phyloP scores from a whole-genome alignment of 169 alveolate species.

The Cryptosporidium bovis region DNA sequence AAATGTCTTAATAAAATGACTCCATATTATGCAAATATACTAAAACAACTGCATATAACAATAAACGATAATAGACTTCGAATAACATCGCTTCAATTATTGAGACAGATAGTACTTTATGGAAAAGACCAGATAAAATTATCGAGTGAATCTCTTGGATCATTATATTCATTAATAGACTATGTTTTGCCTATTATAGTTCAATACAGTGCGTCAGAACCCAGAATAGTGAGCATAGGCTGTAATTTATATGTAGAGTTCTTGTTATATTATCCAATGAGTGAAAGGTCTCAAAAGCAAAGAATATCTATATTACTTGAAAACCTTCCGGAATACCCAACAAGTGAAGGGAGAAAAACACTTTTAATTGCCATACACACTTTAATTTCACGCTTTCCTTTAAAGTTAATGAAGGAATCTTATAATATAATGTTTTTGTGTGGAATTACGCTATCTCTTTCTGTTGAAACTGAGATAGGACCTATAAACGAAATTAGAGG shows the following conservation, averaged over 20 bases:
- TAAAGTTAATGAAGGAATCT: slow-evolving; percentile 25
- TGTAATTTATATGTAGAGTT: slow-evolving; percentile 41
- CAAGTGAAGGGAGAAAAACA: slow-evolving; percentile 65
- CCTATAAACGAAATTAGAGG: slow-evolving; percentile 7
- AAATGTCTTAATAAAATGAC: neutral
- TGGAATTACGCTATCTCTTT: slow-evolving; percentile 40
- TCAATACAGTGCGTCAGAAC: slow-evolving; percentile 54
- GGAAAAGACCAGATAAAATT: slow-evolving; percentile 38
- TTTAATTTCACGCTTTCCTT: slow-evolving; percentile 29
- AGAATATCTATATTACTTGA: slow-evolving; percentile 53
- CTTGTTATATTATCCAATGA: slow-evolving; percentile 60
- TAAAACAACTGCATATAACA: slow-evolving; percentile 44
- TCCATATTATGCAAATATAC: slow-evolving; percentile 18
- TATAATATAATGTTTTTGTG: slow-evolving; percentile 40
- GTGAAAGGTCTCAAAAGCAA: slow-evolving; percentile 32
- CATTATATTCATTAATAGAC: slow-evolving; percentile 55
- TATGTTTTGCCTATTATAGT: slow-evolving; percentile 35
- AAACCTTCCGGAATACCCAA: slow-evolving; percentile 54
- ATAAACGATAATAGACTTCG: slow-evolving; percentile 57
- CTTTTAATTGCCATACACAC: slow-evolving; percentile 36
- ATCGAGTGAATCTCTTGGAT: slow-evolving; percentile 64
- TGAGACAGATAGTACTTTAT: slow-evolving; percentile 43
- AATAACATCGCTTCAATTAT: slow-evolving; percentile 42
- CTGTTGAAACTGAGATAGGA: slow-evolving; percentile 39
- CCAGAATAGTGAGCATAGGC: slow-evolving; percentile 57